Evolutionary conservation across 2,329 filamentous ascomycete species (phyloP).

Genomic region (Ceratocystis harringtonii): DNA sequence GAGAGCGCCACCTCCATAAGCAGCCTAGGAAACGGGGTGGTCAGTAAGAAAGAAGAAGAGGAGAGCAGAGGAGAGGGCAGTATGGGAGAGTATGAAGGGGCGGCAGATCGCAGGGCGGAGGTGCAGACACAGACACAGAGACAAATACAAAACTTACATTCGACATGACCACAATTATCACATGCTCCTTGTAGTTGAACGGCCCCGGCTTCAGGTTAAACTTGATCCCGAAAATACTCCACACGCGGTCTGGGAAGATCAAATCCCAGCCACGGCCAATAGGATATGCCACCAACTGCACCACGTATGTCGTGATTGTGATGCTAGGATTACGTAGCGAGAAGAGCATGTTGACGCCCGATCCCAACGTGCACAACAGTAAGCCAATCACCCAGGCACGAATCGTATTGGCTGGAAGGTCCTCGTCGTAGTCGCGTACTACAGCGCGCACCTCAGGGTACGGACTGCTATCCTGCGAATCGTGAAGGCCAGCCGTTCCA

Average conservation of each 20-base stretch:
- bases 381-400: conserved; percentile 50
- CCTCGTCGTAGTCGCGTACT: conserved; percentile 49
- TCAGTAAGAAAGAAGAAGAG: conserved; percentile 13
- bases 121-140: too few relatives aligned
- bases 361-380: conserved; percentile 46
- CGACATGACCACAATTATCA: conserved; percentile 48
- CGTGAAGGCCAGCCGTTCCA: conserved; percentile 30
- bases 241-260: conserved; percentile 38
- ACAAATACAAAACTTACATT: conserved; percentile 32
- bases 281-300: conserved; percentile 48
- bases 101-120: neutral
- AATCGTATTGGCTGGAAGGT: conserved; percentile 48
- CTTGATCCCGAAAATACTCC: conserved; percentile 36
- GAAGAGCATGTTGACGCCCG: conserved; percentile 46
- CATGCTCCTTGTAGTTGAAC: conserved; percentile 49
- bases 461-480: conserved; percentile 48
- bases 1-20: conserved; percentile 42
- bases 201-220: conserved; percentile 42
- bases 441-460: conserved; percentile 53
- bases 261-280: conserved; percentile 40
- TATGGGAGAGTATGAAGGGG: neutral
- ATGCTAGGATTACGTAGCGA: conserved; percentile 44
- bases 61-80: neutral
- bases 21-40: conserved; percentile 29
- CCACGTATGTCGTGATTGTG: conserved; percentile 44